Evolutionary conservation across 2,329 filamentous ascomycete genomes (phyloP).

Genomic region (Dactylellina parvicollis): DNA sequence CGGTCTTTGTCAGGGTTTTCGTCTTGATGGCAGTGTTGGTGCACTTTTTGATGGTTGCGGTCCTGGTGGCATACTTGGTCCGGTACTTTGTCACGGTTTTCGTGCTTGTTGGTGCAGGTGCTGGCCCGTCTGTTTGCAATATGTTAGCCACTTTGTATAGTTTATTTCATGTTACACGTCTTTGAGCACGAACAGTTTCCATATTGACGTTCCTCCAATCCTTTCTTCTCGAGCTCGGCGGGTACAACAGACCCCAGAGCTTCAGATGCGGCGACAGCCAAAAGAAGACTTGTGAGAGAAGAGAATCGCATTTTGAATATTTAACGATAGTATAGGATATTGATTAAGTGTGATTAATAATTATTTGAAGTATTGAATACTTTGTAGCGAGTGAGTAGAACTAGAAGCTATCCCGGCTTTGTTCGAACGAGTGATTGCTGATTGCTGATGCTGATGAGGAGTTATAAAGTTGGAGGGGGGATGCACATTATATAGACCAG

Average conservation of each 20-base stretch:
- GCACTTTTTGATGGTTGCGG: neutral
- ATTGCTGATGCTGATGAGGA: too few species aligned
- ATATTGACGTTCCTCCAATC: neutral
- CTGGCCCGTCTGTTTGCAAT: neutral
- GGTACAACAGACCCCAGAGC: neutral
- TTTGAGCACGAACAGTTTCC: neutral
- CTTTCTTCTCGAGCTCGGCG: neutral
- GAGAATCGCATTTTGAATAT: constrained; percentile 1
- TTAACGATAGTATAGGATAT: neutral
- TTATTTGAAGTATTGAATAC: neutral
- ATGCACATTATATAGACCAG: neutral
- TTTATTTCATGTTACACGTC: neutral
- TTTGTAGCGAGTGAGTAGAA: neutral
- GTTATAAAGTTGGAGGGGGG: too few species aligned
- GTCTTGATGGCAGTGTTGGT: neutral
- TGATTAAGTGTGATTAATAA: neutral
- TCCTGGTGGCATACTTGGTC: neutral
- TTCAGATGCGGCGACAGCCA: constrained; percentile 7
- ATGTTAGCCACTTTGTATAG: neutral
- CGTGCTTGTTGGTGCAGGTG: neutral
- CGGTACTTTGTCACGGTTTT: neutral
- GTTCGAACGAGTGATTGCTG: too few species aligned
- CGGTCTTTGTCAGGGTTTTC: neutral
- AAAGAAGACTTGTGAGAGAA: neutral
- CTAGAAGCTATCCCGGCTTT: too few species aligned